Percentiles rank a stretch among this genome's conserved stretches.
Conservation (phyloP, 2,329 filamentous ascomycete species). For the Myrmaecium sp. region DNA sequence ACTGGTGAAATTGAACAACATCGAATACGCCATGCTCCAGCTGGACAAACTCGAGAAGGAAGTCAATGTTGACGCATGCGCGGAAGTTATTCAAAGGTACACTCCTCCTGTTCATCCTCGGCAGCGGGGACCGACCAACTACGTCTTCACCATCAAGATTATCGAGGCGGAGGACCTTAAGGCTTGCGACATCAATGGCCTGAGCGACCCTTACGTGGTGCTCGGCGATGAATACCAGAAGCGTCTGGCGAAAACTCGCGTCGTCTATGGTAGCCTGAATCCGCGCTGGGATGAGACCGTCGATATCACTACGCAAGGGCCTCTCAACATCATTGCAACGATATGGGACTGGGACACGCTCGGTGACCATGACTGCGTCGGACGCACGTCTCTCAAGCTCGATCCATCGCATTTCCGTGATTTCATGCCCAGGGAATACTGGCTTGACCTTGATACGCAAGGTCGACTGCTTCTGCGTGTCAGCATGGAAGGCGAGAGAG, state of each 20-base stretch:
- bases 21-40: slow-evolving; percentile 85
- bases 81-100: slow-evolving; percentile 58
- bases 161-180: slow-evolving; percentile 96
- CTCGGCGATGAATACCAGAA: slow-evolving; percentile 97
- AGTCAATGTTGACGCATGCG: slow-evolving; percentile 84
- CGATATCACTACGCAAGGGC: slow-evolving; percentile 82
- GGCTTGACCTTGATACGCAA: slow-evolving; percentile 93
- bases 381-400: slow-evolving; percentile 91
- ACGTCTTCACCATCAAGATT: slow-evolving; percentile 97
- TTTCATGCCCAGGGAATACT: slow-evolving; percentile 89
- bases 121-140: slow-evolving; percentile 60
- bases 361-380: slow-evolving; percentile 93
- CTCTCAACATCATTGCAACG: slow-evolving; percentile 88
- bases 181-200: slow-evolving; percentile 88
- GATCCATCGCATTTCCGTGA: slow-evolving; percentile 95
- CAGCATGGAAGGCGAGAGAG: slow-evolving; percentile 95
- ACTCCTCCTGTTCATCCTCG: slow-evolving; percentile 54
- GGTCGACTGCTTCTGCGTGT: slow-evolving; percentile 76
- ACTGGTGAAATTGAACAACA: slow-evolving; percentile 93
- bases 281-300: slow-evolving; percentile 95
- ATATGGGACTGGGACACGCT: slow-evolving; percentile 98
- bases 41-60: slow-evolving; percentile 77
- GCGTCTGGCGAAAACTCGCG: slow-evolving; percentile 81
- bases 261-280: slow-evolving; percentile 78
- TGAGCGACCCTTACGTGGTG: slow-evolving; percentile 93